Conservation (phyloP, 345 rosid genomes). For the Salix arbutifolia region DNA sequence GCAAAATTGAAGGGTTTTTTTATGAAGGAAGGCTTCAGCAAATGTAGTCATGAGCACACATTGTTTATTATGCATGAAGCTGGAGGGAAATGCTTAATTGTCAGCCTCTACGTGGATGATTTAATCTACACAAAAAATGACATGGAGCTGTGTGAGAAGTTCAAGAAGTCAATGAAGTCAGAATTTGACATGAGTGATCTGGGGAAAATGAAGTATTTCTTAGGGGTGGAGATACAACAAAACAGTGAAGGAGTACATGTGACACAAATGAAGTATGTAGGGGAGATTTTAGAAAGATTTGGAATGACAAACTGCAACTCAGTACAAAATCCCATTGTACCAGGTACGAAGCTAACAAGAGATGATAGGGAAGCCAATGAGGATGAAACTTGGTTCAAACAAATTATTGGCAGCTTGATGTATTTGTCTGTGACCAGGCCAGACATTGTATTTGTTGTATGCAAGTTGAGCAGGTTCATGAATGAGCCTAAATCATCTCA, state of each 20-base stretch:
- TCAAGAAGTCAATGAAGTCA: not conserved
- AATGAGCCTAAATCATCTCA: not conserved
- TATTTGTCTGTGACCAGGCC: not conserved
- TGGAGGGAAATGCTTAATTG: not conserved
- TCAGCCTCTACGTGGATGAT: not conserved
- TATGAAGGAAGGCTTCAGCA: not conserved
- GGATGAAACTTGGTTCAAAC: too few relatives aligned
- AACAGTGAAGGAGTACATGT: not conserved
- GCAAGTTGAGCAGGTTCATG: not conserved
- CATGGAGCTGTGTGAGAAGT: not conserved
- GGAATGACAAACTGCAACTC: too few relatives aligned
- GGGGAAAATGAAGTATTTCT: not conserved
- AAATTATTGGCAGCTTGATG: not conserved
- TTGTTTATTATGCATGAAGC: not conserved
- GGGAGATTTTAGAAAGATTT: not conserved
- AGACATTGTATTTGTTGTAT: not conserved
- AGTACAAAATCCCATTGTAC: too few relatives aligned
- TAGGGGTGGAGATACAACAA: not conserved
- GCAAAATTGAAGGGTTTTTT: too few relatives aligned
- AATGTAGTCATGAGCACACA: not conserved
- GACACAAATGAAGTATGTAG: not conserved
- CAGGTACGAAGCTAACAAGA: rapidly evolving
- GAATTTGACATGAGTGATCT: not conserved
- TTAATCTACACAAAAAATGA: too few relatives aligned
- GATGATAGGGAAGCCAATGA: rapidly evolving